A percentile compares a stretch with the other conserved stretches of the same genome.
Evolutionary conservation across 2,329 filamentous ascomycete genomes (phyloP).

Genomic region (Penicillium sp.): DNA sequence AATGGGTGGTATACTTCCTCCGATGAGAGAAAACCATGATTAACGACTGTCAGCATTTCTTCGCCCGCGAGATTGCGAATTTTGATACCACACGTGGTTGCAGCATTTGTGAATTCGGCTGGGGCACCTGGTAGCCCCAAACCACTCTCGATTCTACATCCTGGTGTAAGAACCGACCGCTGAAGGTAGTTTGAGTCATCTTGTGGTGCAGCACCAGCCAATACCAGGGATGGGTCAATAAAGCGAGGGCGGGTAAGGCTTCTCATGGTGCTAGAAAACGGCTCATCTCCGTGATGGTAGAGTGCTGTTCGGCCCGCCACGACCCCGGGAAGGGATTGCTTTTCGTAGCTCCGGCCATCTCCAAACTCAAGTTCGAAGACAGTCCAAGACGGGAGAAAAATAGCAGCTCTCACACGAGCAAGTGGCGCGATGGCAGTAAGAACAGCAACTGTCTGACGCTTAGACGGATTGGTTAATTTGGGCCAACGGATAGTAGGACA

Average conservation of each 20-base stretch:
- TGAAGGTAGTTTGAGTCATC: slow-evolving; percentile 14
- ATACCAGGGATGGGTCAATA: slow-evolving; percentile 1
- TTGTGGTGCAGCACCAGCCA: slow-evolving; percentile 1
- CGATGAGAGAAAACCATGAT: slow-evolving; percentile 6
- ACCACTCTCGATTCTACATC: slow-evolving; percentile 9
- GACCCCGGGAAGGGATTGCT: slow-evolving; percentile 7
- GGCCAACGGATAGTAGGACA: slow-evolving; percentile 9
- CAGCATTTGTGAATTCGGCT: slow-evolving; percentile 1
- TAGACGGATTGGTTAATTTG: slow-evolving; percentile 5
- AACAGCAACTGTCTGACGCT: background rate
- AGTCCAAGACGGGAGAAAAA: slow-evolving; percentile 12
- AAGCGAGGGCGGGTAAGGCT: slow-evolving; percentile 1
- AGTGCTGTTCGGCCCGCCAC: slow-evolving; percentile 13
- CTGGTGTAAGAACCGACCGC: slow-evolving; percentile 7
- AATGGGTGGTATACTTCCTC: slow-evolving; percentile 4
- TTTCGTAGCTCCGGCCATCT: slow-evolving; percentile 8
- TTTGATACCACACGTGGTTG: slow-evolving; percentile 9
- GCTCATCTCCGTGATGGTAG: slow-evolving; percentile 11
- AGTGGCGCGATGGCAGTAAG: slow-evolving; percentile 6
- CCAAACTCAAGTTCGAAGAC: slow-evolving; percentile 10
- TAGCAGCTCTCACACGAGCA: slow-evolving; percentile 8
- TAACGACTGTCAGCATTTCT: slow-evolving; percentile 4
- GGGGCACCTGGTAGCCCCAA: slow-evolving; percentile 1
- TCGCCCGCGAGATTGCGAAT: slow-evolving; percentile 7
- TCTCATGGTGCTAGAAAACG: slow-evolving; percentile 6